Percentiles rank a stretch among this genome's conserved stretches.
Evolutionary conservation across 495 filamentous ascomycete genomes (phyloP).

Genomic region (Penicillium steckii): DNA sequence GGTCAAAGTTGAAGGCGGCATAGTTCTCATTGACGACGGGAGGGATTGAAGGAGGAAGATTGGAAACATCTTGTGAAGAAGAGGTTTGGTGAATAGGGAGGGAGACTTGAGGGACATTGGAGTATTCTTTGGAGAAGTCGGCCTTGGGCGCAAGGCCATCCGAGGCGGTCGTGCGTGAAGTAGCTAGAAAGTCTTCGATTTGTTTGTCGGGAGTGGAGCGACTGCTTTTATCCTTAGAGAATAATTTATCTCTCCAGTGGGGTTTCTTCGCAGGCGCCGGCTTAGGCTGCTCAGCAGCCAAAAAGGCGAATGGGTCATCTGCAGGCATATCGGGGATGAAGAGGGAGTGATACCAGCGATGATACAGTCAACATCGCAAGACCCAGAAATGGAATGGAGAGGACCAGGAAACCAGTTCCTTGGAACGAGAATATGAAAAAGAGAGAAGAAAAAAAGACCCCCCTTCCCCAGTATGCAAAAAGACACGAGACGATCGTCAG

Average conservation of each 20-base stretch:
- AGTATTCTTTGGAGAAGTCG: slow-evolving; percentile 14
- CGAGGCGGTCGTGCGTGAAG: slow-evolving; percentile 17
- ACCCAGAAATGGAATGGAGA: background rate
- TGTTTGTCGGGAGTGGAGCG: slow-evolving; percentile 32
- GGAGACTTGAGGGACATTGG: slow-evolving; percentile 1
- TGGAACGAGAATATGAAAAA: background rate
- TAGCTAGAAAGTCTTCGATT: slow-evolving; percentile 47
- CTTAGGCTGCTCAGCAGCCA: slow-evolving; percentile 37
- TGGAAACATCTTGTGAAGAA: slow-evolving; percentile 25
- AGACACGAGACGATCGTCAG: slow-evolving; percentile 13
- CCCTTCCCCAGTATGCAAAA: too few species aligned
- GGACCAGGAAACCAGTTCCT: slow-evolving; percentile 5
- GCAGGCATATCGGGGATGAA: slow-evolving; percentile 32
- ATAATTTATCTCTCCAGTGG: slow-evolving; percentile 50
- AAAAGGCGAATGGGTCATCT: slow-evolving; percentile 40
- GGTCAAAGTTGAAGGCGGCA: slow-evolving; percentile 13
- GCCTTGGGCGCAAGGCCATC: slow-evolving; percentile 11
- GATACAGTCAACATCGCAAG: background rate
- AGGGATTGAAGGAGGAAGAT: background rate
- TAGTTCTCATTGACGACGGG: slow-evolving; percentile 18
- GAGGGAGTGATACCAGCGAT: slow-evolving; percentile 4
- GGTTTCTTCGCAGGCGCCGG: slow-evolving; percentile 31
- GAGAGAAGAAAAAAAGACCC: too few species aligned
- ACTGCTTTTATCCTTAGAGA: slow-evolving; percentile 43
- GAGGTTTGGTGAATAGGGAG: slow-evolving; percentile 15